phyloP scores from a whole-genome alignment of 495 filamentous ascomycete genomes.

The Neurospora sp. region DNA sequence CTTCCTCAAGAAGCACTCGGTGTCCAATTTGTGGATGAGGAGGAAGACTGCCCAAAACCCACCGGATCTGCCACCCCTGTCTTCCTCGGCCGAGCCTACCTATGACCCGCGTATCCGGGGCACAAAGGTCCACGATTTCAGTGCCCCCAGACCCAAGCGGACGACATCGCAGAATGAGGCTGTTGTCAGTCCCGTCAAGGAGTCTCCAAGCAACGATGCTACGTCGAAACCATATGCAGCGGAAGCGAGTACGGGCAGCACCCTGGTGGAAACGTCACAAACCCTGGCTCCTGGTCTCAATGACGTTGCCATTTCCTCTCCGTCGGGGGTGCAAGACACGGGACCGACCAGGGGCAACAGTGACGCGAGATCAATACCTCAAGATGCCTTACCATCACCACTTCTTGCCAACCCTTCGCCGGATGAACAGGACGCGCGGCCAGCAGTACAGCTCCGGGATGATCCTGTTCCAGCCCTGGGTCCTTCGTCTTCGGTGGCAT shows the following conservation, averaged over 20 bases:
- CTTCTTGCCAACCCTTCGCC: slow-evolving; percentile 3
- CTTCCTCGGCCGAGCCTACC: slow-evolving; percentile 28
- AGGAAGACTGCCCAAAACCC: slow-evolving; percentile 34
- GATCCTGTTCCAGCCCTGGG: slow-evolving; percentile 12
- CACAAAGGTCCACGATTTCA: slow-evolving; percentile 83
- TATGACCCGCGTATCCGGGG: slow-evolving; percentile 82
- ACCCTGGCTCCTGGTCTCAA: neutral
- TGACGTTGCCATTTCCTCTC: neutral
- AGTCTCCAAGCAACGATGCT: neutral
- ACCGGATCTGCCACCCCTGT: slow-evolving; percentile 40
- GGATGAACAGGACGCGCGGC: slow-evolving; percentile 7
- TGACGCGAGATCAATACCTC: neutral
- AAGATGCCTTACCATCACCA: neutral
- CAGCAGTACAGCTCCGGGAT: slow-evolving; percentile 31
- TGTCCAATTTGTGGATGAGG: slow-evolving; percentile 32
- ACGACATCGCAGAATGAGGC: slow-evolving; percentile 25
- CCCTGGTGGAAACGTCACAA: neutral
- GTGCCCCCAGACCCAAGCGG: slow-evolving; percentile 60
- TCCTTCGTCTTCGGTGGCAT: slow-evolving; percentile 21
- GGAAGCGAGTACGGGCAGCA: neutral
- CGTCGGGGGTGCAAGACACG: neutral
- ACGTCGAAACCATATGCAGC: neutral
- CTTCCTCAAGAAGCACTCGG: slow-evolving; percentile 41
- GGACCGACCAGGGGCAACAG: neutral
- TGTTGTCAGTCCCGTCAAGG: neutral